Evolutionary conservation across 2,329 filamentous ascomycete species (phyloP).

Genomic region (Magnaporthiopsis incrustans): DNA sequence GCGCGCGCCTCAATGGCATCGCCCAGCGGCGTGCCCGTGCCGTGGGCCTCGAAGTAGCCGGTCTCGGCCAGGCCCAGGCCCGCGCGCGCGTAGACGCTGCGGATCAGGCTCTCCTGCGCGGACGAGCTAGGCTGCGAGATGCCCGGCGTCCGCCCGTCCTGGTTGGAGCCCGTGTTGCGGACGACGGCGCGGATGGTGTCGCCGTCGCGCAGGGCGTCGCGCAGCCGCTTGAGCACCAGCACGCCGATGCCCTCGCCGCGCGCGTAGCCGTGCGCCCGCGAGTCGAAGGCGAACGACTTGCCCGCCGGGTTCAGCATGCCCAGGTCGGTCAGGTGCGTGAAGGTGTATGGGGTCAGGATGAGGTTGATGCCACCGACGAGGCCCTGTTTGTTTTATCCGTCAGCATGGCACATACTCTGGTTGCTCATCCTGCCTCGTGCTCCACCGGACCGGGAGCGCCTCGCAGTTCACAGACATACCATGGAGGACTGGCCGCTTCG

Average conservation of each 20-base stretch:
- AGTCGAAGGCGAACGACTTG: slow-evolving; percentile 26
- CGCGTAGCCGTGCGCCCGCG: slow-evolving; percentile 34
- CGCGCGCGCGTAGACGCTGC: slow-evolving; percentile 22
- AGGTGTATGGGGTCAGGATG: slow-evolving; percentile 1
- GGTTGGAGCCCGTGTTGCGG: slow-evolving; percentile 23
- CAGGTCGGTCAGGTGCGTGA: slow-evolving; percentile 8
- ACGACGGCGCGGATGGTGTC: slow-evolving; percentile 29
- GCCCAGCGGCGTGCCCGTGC: slow-evolving; percentile 32
- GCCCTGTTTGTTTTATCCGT: slow-evolving; percentile 15
- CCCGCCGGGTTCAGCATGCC: slow-evolving; percentile 15
- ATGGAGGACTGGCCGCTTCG: not conserved
- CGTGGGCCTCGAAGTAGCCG: slow-evolving; percentile 27
- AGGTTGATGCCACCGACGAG: slow-evolving; percentile 6
- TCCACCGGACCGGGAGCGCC: too few relatives aligned
- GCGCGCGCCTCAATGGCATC: slow-evolving; percentile 30
- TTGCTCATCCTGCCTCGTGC: too few relatives aligned
- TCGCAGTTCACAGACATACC: not conserved
- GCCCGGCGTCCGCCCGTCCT: slow-evolving; percentile 29
- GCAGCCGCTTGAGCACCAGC: slow-evolving; percentile 33
- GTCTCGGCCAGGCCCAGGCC: slow-evolving; percentile 12
- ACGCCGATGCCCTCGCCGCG: slow-evolving; percentile 34
- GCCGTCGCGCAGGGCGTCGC: slow-evolving; percentile 31
- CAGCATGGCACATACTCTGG: not conserved
- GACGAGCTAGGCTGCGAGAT: slow-evolving; percentile 31
- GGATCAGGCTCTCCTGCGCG: slow-evolving; percentile 25